Conservation (phyloP, 306 rosid genomes). For the Carpinus viminea region DNA sequence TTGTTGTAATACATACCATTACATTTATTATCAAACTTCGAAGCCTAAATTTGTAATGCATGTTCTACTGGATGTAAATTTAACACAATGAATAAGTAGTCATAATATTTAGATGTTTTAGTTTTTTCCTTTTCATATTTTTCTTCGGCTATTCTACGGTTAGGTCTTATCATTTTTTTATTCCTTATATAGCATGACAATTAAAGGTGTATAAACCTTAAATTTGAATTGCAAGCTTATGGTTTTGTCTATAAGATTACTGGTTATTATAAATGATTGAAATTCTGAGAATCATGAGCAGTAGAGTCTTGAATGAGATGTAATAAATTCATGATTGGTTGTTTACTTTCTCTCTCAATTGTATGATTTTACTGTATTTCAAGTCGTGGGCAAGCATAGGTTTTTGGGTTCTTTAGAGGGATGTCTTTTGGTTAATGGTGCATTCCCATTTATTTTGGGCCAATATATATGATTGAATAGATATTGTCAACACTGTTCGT, state of each 20-base stretch:
- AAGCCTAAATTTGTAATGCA: constrained; percentile 1
- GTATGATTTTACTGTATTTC: constrained; percentile 1
- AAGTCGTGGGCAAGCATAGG: neutral
- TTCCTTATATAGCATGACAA: neutral
- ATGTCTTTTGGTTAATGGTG: neutral
- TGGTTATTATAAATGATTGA: neutral
- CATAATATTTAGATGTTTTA: neutral
- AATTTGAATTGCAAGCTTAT: neutral
- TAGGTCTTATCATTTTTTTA: neutral
- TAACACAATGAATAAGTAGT: neutral
- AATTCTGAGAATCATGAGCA: neutral
- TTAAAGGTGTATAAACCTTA: neutral
- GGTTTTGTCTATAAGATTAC: neutral
- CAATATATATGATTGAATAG: constrained; percentile 6
- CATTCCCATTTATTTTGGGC: constrained; percentile 5
- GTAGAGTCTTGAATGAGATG: too few species aligned
- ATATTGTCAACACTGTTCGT: neutral
- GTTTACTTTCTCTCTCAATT: neutral
- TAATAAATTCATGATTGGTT: neutral
- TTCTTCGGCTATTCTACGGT: neutral
- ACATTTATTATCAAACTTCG: neutral
- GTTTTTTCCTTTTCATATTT: neutral
- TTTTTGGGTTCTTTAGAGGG: neutral
- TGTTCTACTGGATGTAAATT: neutral
- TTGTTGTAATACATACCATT: neutral